These are phyloP conservation scores for Phycomyces nitens DNA, from an alignment of 192 early-diverging fungal genomes.

Conservation along the genomic window DNA sequence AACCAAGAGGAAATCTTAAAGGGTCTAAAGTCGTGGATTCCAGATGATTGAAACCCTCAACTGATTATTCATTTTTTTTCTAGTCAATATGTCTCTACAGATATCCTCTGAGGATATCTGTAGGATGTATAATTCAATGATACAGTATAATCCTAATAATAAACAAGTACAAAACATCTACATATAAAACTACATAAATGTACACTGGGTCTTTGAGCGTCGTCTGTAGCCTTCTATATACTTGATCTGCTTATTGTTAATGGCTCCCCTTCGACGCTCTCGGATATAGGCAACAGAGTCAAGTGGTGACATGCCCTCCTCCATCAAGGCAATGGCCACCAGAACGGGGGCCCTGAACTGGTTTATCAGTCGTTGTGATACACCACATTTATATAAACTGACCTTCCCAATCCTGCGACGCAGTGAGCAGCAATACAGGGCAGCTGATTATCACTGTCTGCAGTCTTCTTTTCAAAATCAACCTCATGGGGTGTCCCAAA, in stretches of 20 bases:
- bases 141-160: too few species aligned
- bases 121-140: too few species aligned
- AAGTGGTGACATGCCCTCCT: conserved; percentile 71
- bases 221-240: conserved; percentile 59
- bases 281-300: conserved; percentile 73
- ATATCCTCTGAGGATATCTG: too few species aligned
- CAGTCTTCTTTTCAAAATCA: not conserved
- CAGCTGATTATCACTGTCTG: conserved; percentile 1
- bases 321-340: conserved; percentile 78
- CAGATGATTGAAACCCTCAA: too few species aligned
- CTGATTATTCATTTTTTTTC: too few species aligned
- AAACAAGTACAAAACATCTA: too few species aligned
- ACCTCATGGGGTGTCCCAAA: conserved; percentile 31
- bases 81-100: too few species aligned
- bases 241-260: conserved; percentile 70
- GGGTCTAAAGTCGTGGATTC: too few species aligned
- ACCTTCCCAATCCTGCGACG: conserved; percentile 77
- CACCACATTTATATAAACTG: too few species aligned
- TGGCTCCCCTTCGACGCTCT: conserved; percentile 63
- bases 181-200: not conserved
- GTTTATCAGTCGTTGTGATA: not conserved
- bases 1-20: not conserved
- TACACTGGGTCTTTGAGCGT: conserved; percentile 24
- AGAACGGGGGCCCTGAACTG: conserved; percentile 51
- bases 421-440: conserved; percentile 66